These are phyloP conservation scores for Xylogone sp. DNA, from an alignment of 2,329 filamentous ascomycete genomes.

Conservation along the genomic window DNA sequence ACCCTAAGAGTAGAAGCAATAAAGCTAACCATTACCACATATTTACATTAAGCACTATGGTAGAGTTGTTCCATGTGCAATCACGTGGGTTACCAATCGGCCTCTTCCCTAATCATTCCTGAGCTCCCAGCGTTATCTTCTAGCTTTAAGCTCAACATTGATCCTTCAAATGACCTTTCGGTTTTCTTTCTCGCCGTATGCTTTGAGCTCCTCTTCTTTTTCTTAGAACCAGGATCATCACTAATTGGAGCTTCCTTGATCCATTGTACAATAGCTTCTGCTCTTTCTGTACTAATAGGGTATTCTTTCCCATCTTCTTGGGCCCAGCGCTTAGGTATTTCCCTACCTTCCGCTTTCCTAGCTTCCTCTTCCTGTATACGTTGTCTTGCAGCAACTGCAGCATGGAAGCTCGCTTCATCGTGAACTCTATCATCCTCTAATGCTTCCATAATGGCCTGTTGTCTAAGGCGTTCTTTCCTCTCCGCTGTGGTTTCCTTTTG, in stretches of 20 bases:
- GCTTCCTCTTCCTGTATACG: slow-evolving; percentile 50
- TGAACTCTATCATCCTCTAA: slow-evolving; percentile 64
- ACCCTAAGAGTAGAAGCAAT: too few relatives aligned
- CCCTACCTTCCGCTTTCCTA: slow-evolving; percentile 20
- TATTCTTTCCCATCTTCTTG: slow-evolving; percentile 66
- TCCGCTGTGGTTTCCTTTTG: slow-evolving; percentile 46
- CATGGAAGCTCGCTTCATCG: slow-evolving; percentile 62
- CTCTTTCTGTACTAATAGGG: slow-evolving; percentile 65
- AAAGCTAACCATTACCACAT: too few relatives aligned
- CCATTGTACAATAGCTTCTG: slow-evolving; percentile 67
- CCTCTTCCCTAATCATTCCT: slow-evolving; percentile 25
- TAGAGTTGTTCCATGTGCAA: too few relatives aligned
- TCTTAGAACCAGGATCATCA: slow-evolving; percentile 28
- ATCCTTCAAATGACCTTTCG: slow-evolving; percentile 10
- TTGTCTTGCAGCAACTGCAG: slow-evolving; percentile 59
- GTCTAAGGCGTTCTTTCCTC: slow-evolving; percentile 55
- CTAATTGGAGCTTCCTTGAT: slow-evolving; percentile 52
- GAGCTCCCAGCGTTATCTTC: slow-evolving; percentile 14
- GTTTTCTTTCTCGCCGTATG: slow-evolving; percentile 14
- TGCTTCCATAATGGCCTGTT: slow-evolving; percentile 64
- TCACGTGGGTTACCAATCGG: slow-evolving; percentile 14
- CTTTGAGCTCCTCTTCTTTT: slow-evolving; percentile 34
- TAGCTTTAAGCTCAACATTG: slow-evolving; percentile 10
- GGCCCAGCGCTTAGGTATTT: slow-evolving; percentile 51
- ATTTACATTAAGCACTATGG: too few relatives aligned